Evolutionary conservation across 176 grass and related monocot species (phyloP), one percentile per base, ranked within the genome.

Genomic region (Carex pumila): DNA sequence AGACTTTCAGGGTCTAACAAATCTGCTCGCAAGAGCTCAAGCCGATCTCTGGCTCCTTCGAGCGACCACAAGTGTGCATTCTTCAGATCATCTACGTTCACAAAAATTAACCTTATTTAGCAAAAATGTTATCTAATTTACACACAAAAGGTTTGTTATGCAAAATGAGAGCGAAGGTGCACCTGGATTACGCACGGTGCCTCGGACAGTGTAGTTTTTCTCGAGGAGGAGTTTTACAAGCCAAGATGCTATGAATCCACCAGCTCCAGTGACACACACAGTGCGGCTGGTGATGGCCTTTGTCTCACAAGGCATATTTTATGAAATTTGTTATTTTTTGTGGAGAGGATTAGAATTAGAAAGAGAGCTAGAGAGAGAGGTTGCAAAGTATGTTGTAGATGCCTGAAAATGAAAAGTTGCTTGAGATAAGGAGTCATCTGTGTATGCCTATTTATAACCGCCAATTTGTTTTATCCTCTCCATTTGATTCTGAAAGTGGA

Each of bases 11-110:
- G 81, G 87, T 98, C 95, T 75, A 98, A 86, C 47, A 98, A 88
- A 79, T 98, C 95, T 6, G 89, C 95, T 77, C 60, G 47, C 87
- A 87, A 84, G 59, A 94, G 89, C 54, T 47, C 61, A 18, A 98
- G 87, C 81, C 90, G 12, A 87, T 98, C 90, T 54, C 79, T 66
- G 17, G 92, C 95, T 37, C 95, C 92, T 64, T 87, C 79, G 34
- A 98, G 84, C 0, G 56, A 88, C 67, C 69, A 88, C 72, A 98
- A 76, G 81, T 98, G 95, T 29, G 73, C 89, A 83, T 98, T 98
- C 87, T 92, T 98, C 25, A 79, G 72, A 87, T 94, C 92, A 65
- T 92, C 92, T 97, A 31, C 14, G 1, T 81, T n/a, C 7, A 81
- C 39, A 45, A 19, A 31, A 39, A 52, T 4, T 14, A 82, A 53